A percentile compares a stretch with the other conserved stretches of the same genome.
Conservation (phyloP, 2,329 filamentous ascomycete species). For the Phyllosticta capitalensis region DNA sequence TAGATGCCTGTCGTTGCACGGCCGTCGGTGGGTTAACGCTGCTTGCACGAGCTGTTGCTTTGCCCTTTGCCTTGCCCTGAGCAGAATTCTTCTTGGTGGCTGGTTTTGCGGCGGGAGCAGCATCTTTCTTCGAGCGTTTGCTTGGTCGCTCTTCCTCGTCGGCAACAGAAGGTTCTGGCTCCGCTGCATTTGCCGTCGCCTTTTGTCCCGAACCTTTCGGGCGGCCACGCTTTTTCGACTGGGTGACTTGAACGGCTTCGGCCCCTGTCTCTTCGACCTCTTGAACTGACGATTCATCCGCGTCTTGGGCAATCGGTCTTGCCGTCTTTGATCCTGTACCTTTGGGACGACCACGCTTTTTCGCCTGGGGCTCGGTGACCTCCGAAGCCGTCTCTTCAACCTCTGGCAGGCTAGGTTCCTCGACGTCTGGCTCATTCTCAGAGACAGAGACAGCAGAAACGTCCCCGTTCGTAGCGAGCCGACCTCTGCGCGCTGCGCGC, state of each 20-base stretch:
- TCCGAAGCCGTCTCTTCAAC: neutral
- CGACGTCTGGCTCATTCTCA: neutral
- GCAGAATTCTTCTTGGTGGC: constrained; percentile 12
- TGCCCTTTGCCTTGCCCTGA: constrained; percentile 2
- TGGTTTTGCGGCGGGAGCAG: neutral
- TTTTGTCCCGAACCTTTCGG: neutral
- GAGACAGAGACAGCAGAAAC: neutral
- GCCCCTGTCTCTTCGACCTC: neutral
- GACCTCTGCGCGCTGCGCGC: neutral
- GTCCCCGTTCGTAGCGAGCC: neutral
- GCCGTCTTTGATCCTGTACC: neutral
- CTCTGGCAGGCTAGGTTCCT: constrained; percentile 13
- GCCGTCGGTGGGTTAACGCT: neutral
- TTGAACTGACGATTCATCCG: neutral
- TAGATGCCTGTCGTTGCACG: neutral
- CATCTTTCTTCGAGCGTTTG: constrained; percentile 3
- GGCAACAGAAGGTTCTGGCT: neutral
- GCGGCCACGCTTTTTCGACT: constrained; percentile 11
- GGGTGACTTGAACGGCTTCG: constrained; percentile 7
- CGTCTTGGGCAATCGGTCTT: constrained; percentile 2
- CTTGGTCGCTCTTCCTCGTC: constrained; percentile 1
- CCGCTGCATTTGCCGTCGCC: neutral
- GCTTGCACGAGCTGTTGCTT: neutral
- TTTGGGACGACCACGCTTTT: constrained; percentile 3
- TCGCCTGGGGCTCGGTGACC: constrained; percentile 14